Evolutionary conservation across 2,329 filamentous ascomycete genomes (phyloP), one percentile per base, ranked within the genome.

Genomic region (Rhynchosporium secalis): DNA sequence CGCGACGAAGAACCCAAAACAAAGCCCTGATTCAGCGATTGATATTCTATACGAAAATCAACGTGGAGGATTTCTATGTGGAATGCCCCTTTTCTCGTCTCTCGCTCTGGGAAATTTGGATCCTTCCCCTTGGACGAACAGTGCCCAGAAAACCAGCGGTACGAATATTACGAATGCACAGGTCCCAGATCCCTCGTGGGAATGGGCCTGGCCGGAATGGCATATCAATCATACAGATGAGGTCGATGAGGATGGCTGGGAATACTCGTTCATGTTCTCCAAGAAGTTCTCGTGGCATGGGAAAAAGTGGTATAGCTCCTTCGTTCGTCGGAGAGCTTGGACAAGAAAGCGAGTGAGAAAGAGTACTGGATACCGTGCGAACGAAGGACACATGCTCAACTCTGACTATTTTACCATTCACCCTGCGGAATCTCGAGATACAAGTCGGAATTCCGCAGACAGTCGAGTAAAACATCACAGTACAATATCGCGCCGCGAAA

Each of bases 31-130:
- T 73, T 79, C 80, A 2, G 87, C 84, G 33, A 86, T 98, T 64
- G 95, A 99, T 66, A 84, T 98, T 4, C 80, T 99, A 0, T 98
- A 96, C 76, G 95, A 99, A 75, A 99, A 99, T 72, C 91, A 99
- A 77, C 85, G 95, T 62, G 95, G 95, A 10, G 87, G 86, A 45
- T 96, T 97, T 72, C 80, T 96, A 65, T 98, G 94, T 71, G 94
- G 95, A 33, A 84, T 92, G 12, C 88, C 93, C 0, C 82, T 96
- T n/a, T 99, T 97, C 79, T 96, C 93, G 1, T 84, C 86, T 7
- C 89, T 88, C 66, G 94, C 93, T 1, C 82, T 99, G 1, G 86
- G 96, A 41, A 89, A 91, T 64, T 84, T 96, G 55, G 95, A 99
- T 72, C 92, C 93, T 0, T 77, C 89, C 7, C 81, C 92, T 0